Base-by-base conservation (phyloP, 768 basidiomycete species). In the Infundibulicybe gibba region DNA sequence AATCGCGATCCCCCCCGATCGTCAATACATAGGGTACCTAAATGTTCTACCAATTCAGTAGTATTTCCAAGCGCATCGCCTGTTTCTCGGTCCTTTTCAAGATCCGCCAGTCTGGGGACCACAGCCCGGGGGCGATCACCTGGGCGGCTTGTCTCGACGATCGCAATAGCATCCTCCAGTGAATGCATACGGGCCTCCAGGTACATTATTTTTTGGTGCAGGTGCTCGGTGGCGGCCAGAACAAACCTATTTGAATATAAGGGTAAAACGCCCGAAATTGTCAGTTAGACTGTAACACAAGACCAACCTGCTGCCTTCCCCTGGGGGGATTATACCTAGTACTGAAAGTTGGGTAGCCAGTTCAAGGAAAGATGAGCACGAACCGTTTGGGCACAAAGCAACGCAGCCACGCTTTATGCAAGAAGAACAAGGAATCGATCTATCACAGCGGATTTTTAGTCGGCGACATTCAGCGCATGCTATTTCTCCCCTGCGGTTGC, bases 131-230 rank as follows among this genome's bases (percentile, higher is more conserved):
- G 77, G 50, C 65, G 52, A 47, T 63, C 54, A 15, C 72, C 69
- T 39, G 66, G 58, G n/a, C 8, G 8, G 25, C 62, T 56, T 19
- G 64, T 54, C 42, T 79, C 70, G 16, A 73, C 57, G 25, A 77
- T 76, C 17, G 72, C 72, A 15, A 81, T 56, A 14, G 77, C 79
- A 53, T 79, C 77, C 57, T 83, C 79, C 16, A 81, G 63, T 2
- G 71, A 69, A 50, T 67, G 73, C 70, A 79, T 77, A 1, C 78
- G 69, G 6, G 72, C 70, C 49, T 79, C 73, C 60, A 80, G 61
- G 44, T 63, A 68, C 13, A 57, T 51, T 40, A 76, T 60, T 59
- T 75, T 76, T 41, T 66, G 63, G n/a, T 68, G 71, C 25, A 80
- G 68, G 55, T 76, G 77, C 47, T 76, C 77, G 31, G 76, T 75